phyloP scores from a whole-genome alignment of 2,329 filamentous ascomycete species.

The Neofusicoccum kwambonambiense region DNA sequence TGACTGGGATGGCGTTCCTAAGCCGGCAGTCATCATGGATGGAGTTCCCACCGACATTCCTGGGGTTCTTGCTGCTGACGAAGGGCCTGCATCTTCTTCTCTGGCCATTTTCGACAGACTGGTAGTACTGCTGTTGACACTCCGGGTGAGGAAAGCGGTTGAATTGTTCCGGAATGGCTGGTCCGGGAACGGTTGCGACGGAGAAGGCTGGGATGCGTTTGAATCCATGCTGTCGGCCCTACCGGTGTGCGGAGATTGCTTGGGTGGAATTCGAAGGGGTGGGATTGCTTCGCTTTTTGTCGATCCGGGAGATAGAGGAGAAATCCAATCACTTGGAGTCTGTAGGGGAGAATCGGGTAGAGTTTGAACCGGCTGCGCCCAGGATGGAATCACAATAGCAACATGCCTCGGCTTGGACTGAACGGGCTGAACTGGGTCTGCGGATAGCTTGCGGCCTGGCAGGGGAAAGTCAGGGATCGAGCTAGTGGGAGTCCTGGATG shows the following conservation, averaged over 20 bases:
- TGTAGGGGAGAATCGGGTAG: conserved; percentile 36
- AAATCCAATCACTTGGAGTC: conserved; percentile 25
- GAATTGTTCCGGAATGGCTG: conserved; percentile 32
- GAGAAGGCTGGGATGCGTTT: conserved; percentile 44
- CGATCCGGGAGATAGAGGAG: conserved; percentile 22
- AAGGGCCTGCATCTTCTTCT: conserved; percentile 51
- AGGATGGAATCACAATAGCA: conserved; percentile 49
- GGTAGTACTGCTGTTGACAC: conserved; percentile 47
- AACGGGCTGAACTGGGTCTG: conserved; percentile 30
- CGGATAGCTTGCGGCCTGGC: conserved; percentile 30
- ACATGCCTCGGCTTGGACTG: conserved; percentile 45
- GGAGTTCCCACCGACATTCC: conserved; percentile 19
- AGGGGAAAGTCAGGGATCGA: conserved; percentile 29
- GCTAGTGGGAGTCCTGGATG: conserved; percentile 32
- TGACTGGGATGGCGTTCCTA: conserved; percentile 40
- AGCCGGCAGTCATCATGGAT: conserved; percentile 34
- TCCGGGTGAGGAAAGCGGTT: conserved; percentile 36
- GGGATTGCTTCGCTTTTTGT: conserved; percentile 26
- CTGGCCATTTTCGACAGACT: conserved; percentile 41
- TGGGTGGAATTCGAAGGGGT: conserved; percentile 41
- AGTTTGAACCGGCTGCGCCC: conserved; percentile 43
- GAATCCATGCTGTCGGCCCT: conserved; percentile 50
- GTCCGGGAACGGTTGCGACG: conserved; percentile 40
- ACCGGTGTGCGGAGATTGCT: conserved; percentile 42
- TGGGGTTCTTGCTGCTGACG: conserved; percentile 25